phyloP scores from a whole-genome alignment of 495 filamentous ascomycete species.

The Polyplosphaeria fusca region DNA sequence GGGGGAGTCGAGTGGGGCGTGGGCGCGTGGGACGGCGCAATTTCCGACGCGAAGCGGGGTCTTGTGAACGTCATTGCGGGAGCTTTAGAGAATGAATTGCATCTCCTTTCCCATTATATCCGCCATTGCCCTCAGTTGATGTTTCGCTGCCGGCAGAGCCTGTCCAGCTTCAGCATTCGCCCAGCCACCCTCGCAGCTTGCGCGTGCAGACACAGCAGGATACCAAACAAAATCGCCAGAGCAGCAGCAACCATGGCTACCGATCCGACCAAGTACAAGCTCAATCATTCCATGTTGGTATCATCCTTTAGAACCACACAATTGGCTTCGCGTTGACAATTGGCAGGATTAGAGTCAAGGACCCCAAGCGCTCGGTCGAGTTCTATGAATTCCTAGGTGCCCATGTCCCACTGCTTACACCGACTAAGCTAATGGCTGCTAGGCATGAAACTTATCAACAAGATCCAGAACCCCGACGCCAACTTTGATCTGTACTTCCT shows the following conservation, averaged over 20 bases:
- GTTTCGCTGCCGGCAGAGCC: constrained; percentile 3
- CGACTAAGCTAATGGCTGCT: too few species aligned
- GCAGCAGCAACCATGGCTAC: constrained; percentile 25
- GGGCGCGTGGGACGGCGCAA: too few species aligned
- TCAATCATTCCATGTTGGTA: constrained; percentile 39
- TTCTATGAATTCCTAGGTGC: constrained; percentile 94
- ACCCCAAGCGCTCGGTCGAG: constrained; percentile 86
- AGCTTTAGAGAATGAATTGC: too few species aligned
- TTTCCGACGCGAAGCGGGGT: too few species aligned
- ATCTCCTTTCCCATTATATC: too few species aligned
- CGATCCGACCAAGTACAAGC: constrained; percentile 27
- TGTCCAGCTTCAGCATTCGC: not conserved
- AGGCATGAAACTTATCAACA: constrained; percentile 81
- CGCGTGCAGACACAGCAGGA: constrained; percentile 1
- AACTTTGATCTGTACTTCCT: constrained; percentile 92
- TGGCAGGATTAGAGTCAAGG: constrained; percentile 85
- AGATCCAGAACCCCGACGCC: constrained; percentile 68
- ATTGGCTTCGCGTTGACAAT: constrained; percentile 1
- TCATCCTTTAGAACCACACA: not conserved
- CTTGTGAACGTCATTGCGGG: too few species aligned
- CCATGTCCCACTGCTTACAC: too few species aligned
- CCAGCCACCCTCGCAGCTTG: not conserved
- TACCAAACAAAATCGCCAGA: not conserved
- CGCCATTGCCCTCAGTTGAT: too few species aligned
- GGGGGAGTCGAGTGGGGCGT: too few species aligned